phyloP scores from a whole-genome alignment of 2,329 filamentous ascomycete species.

The Venturia carpophila region DNA sequence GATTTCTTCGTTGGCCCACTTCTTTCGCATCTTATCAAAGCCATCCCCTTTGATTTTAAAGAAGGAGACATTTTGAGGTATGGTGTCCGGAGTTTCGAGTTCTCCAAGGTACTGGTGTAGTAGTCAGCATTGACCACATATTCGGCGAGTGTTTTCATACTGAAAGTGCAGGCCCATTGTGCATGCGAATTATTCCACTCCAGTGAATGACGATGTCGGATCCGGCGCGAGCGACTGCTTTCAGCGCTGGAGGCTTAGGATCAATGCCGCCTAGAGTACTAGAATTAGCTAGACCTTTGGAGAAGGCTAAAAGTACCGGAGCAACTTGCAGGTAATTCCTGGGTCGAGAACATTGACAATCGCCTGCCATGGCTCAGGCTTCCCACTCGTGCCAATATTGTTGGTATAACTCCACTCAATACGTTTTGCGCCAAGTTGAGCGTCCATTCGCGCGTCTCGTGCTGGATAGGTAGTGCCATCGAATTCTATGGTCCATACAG shows the following conservation, averaged over 20 bases:
- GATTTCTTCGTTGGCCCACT: conserved; percentile 18
- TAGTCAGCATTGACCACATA: neutral
- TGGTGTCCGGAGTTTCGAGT: neutral
- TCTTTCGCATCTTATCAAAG: conserved; percentile 6
- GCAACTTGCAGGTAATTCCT: conserved; percentile 12
- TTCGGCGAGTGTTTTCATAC: neutral
- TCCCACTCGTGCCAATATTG: neutral
- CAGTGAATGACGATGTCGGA: conserved; percentile 12
- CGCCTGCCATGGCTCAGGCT: conserved; percentile 7
- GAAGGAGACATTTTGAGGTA: conserved; percentile 1
- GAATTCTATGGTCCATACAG: conserved; percentile 13
- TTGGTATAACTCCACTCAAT: conserved; percentile 14
- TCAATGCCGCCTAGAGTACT: conserved; percentile 5
- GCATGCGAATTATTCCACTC: conserved; percentile 16
- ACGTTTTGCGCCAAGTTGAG: conserved; percentile 16
- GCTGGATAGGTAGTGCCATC: conserved; percentile 18
- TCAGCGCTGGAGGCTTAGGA: conserved; percentile 10
- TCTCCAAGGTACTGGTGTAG: conserved; percentile 3
- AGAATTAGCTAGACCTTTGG: neutral
- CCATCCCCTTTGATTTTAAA: conserved; percentile 18
- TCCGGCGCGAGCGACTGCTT: conserved; percentile 14
- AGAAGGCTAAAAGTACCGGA: no score
- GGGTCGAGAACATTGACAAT: neutral
- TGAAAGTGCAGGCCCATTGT: conserved; percentile 11
- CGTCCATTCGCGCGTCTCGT: conserved; percentile 15